Base-by-base conservation (phyloP, 108 stramenopile genomes). In the Aurantiochytrium sp. region DNA sequence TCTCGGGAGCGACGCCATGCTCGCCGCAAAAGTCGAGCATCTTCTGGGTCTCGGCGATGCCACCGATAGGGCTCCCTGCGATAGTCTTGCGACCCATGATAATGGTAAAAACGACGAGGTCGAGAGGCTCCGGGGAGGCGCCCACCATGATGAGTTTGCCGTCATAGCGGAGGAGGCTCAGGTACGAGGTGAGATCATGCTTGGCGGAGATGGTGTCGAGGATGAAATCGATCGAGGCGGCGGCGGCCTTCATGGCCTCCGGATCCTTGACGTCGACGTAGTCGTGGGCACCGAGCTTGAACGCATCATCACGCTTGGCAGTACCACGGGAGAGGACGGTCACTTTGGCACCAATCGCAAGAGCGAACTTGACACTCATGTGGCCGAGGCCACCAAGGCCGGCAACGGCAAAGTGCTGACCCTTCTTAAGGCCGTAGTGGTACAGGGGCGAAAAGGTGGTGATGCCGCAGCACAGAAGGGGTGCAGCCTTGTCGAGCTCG, bases 331-430 rank as follows among this genome's bases (percentile, higher is more conserved):
- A 91, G 53, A 95, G 88, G 10, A 91, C 92, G 19, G 89, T 88
- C 29, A 93, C 90, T 19, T 92, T 76, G 60, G 58, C 72, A 19
- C 93, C 93, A 87, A 95, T 88, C 23, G 92, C 91, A 73, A 90
- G 91, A 44, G 93, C 94, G 23, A 94, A 59, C 88, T 94, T 93
- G 69, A 95, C 88, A n/a, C 69, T 93, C 92, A 94, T 91, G 83
- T 92, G 91, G 55, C 95, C 95, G 18, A 95, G 90, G 45, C 95
- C 95, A 53, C 95, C 95, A 88, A 94, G 90, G 18, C 95, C 95
- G 19, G 91, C 91, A 64, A 95, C 71, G 18, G 90, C 95, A 8
- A 95, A 90, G 10, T 58, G 71, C 87, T 92, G 90, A 10, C 91
- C 92, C 16, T 73, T 60, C 44, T 69, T 87, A 5, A 58, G 35